Percentiles rank a stretch among this genome's conserved stretches.
Evolutionary conservation across 176 grass and related monocot species (phyloP).

Genomic region (Lolium rigidum): DNA sequence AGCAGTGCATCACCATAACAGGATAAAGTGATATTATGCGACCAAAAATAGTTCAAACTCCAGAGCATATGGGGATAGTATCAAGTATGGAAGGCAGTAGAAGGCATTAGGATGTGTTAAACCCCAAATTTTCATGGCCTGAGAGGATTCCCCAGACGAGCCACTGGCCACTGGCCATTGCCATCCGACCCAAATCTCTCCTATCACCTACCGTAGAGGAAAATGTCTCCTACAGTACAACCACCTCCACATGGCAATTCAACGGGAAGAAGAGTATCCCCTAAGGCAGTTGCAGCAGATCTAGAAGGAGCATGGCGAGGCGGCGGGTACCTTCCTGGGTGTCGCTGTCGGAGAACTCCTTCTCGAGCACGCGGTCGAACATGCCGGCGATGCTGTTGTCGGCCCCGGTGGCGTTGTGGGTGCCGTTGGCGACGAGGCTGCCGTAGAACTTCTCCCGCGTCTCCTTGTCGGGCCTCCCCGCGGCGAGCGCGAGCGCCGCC

Average conservation of each 20-base stretch:
- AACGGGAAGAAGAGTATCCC: background rate
- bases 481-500: constrained; percentile 30
- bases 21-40: background rate
- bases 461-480: constrained; percentile 81
- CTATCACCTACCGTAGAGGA: background rate
- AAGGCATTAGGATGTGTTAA: background rate
- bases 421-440: constrained; percentile 61
- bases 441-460: constrained; percentile 96
- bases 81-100: background rate
- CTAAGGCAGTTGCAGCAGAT: constrained; percentile 31
- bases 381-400: constrained; percentile 93
- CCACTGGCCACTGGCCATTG: background rate
- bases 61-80: background rate
- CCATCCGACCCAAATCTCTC: background rate
- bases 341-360: constrained; percentile 98
- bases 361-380: constrained; percentile 96
- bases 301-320: background rate
- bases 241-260: background rate
- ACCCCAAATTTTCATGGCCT: background rate
- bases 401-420: constrained; percentile 63
- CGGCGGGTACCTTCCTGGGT: constrained; percentile 57
- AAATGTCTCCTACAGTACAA: background rate
- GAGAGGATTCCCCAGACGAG: background rate
- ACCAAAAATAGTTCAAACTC: background rate
- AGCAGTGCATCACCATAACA: constrained; percentile 8